Base-by-base conservation (phyloP, 2,329 filamentous ascomycete species). In the Bipolaris cookei region DNA sequence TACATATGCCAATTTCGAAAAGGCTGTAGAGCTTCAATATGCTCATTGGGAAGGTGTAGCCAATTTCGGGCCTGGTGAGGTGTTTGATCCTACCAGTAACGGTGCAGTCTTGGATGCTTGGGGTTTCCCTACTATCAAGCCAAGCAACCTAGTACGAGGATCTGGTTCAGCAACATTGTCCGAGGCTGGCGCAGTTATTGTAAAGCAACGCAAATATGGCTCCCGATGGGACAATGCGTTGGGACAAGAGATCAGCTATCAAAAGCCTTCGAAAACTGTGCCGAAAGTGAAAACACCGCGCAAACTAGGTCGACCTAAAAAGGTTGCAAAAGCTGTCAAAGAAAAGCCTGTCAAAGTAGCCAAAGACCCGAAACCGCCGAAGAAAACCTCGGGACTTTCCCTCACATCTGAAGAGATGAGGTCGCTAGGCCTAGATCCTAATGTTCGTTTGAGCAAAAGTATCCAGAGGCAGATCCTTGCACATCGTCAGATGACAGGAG, bases 21-120 rank as follows among this genome's bases (percentile, higher is more conserved):
- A 81, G 54, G 78, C 84, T 8, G 85, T 86, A 3, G 79, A 83
- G 16, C 68, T 72, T 25, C 82, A 82, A 2, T 72, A 79, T 21
- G 77, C 80, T 4, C 73, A 75, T 6, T 87, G 84, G 85, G 82
- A 82, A 55, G 83, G 81, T n/a, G 81, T 86, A 4, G 65, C 50
- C 61, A 72, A 49, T 72, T 74, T 66, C 64, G 71, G 62, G 23
- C 59, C 57, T 6, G 68, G 68, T 44, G 63, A 68, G 48, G 48
- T 62, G 2, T 62, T 66, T 10, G 62, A 68, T 21, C 35, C 41
- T 32, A 20, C n/a, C 1, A 8, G 44, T 6, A 37, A 45, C 25
- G 30, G 43, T 11, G 14, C 42, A 14, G 23, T 45, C 8, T 48
- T 76, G 6, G 64, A 75, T 51, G n/a, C 56, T 16, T 75, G 72